Percentiles rank a stretch among this genome's conserved stretches.
These are phyloP conservation scores for Magnolia kwangsiensis DNA, from an alignment of 164 flowering plant species.

Conservation along the genomic window DNA sequence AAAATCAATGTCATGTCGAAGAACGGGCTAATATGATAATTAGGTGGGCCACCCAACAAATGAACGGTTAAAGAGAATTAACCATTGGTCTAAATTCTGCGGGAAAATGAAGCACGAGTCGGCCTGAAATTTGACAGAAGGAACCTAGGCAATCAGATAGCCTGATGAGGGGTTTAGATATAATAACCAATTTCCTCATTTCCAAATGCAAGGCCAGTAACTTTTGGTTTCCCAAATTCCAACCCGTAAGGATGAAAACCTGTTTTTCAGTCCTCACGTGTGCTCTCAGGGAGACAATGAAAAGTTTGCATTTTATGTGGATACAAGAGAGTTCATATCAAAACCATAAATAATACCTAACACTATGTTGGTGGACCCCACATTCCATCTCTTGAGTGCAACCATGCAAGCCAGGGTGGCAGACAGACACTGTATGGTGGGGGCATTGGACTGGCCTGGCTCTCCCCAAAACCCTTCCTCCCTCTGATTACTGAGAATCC, in stretches of 20 bases:
- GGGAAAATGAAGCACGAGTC: too few species aligned
- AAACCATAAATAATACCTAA: slow-evolving; percentile 26
- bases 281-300: too few species aligned
- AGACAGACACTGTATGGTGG: slow-evolving; percentile 32
- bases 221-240: neutral
- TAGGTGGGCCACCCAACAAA: too few species aligned
- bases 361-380: slow-evolving; percentile 12
- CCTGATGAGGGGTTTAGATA: neutral
- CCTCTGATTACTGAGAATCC: slow-evolving; percentile 39
- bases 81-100: too few species aligned
- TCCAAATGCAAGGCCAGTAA: neutral
- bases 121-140: neutral
- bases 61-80: too few species aligned
- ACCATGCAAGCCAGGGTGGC: slow-evolving; percentile 43
- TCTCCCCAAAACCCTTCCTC: slow-evolving; percentile 47
- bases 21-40: too few species aligned
- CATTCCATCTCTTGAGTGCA: slow-evolving; percentile 41
- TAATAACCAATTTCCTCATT: neutral
- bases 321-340: too few species aligned
- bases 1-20: too few species aligned
- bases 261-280: too few species aligned
- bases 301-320: too few species aligned
- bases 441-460: slow-evolving; percentile 11
- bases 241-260: neutral
- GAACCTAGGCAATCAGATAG: neutral